Base-by-base conservation (phyloP, 208 protist species). In the Kentomonas sorsogonicus region DNA sequence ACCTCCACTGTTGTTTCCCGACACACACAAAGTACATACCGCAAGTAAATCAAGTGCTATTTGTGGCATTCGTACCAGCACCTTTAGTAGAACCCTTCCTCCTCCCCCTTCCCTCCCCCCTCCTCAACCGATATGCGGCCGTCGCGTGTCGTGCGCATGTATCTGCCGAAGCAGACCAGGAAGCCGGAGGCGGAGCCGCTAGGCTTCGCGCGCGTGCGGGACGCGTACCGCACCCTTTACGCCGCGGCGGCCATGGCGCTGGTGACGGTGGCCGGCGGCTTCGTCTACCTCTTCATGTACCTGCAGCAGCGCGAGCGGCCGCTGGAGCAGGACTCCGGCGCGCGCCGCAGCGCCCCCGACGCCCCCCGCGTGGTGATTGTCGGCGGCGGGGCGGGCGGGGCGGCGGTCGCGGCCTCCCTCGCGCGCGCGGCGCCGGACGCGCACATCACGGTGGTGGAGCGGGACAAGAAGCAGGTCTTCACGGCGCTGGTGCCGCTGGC, bases 391-490 rank as follows among this genome's bases (percentile, higher is more conserved):
- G 57, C 83, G 5, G 85, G 77, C 25, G 88, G 88, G 1, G 55
- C 63, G 3, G 82, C 83, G 25, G 22, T 90, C 25, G 79, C 88
- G 6, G 74, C 82, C 1, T 60, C 71, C 16, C 11, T 94, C n/a
- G 68, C 69, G n/a, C 75, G 59, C 44, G 55, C 60, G 16, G 46
- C 40, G 10, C 84, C 88, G 0, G 54, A 83, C n/a, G 11, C 79
- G 13, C 74, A 75, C 45, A 70, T 94, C 20, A 92, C 82, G 1
- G 88, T 94, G 33, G 79, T 94, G 59, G 88, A 94, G 59, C 68
- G 67, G 31, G 78, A 91, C 16, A 38, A 54, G 40, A 69, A 72
- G 46, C 83, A 90, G 53, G 54, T 60, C 9, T 94, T 92, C 55
- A 58, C 72, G 2, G 88, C 66, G 3, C 61, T 77, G 20, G 67